Evolutionary conservation across 805 yeast genomes (phyloP), one percentile per base, ranked within the genome.

Genomic region (Brettanomyces sp.): DNA sequence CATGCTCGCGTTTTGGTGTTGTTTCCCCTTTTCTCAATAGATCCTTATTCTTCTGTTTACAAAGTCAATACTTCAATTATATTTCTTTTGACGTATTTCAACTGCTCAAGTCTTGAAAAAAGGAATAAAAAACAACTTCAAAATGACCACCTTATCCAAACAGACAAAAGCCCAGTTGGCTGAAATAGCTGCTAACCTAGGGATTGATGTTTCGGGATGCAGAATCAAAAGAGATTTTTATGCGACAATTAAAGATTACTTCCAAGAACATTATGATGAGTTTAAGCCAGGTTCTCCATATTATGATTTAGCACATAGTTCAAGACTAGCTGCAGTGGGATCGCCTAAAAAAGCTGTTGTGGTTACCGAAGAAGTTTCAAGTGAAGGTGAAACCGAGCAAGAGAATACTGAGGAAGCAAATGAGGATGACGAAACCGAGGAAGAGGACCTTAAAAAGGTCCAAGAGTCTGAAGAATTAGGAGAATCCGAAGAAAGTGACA

Each of bases 311-410:
- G 63, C 58, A 7, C 49, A 47, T 14, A 47, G 51, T 21, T 45
- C 50, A 3, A 47, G 45, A 18, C 9, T 25, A n/a, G 11, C 8
- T 9, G 22, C 42, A 4, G 6, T 21, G 4, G 48, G 48, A 22
- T 41, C 50, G 4, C 44, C 56, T 33, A 43, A 44, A 24, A 56
- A 54, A 6, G 30, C 39, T 22, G 45, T 36, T 18, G 47, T 41
- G 18, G 54, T 51, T 9, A 43, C 41, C 33, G 95, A 85, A 60
- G 86, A 84, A 49, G 72, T 80, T 47, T 91, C 91, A 18, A 86
- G 87, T 45, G 71, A 76, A 45, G 86, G 82, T 13, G 42, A 36
- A 28, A 44, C 32, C 28, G 55, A 50, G 35, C 39, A 37, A 22
- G 53, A 45, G 11, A 51, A 45, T 6, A 47, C 41, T n/a, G 56